Percentiles rank a stretch among this genome's conserved stretches.
Evolutionary conservation across 139 green algal genomes (phyloP).

Genomic region (Picochlorum sp.): DNA sequence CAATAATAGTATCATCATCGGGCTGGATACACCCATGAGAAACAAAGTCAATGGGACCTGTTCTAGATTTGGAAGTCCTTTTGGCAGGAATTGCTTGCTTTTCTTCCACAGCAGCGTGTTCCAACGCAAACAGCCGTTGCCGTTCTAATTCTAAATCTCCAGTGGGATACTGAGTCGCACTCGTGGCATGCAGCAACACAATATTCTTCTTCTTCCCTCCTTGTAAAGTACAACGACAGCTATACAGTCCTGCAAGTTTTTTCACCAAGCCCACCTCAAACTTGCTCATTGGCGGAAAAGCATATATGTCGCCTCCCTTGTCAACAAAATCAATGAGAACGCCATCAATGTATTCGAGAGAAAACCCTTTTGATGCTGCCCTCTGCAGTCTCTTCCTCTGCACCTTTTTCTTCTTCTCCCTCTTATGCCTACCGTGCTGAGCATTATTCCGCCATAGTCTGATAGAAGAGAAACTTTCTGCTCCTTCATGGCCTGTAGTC

Average conservation of each 20-base stretch:
- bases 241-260: conserved; percentile 39
- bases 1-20: neutral
- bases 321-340: conserved; percentile 37
- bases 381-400: conserved; percentile 37
- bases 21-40: conserved; percentile 9
- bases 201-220: conserved; percentile 36
- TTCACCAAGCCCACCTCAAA: conserved; percentile 19
- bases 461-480: conserved; percentile 10
- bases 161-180: conserved; percentile 19
- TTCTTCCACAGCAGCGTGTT: neutral
- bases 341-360: conserved; percentile 30
- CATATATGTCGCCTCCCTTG: conserved; percentile 28
- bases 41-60: conserved; percentile 11
- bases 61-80: conserved; percentile 1
- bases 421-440: conserved; percentile 29
- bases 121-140: neutral
- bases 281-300: conserved; percentile 32
- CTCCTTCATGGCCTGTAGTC: neutral
- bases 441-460: conserved; percentile 15
- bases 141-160: conserved; percentile 8
- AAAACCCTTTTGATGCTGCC: conserved; percentile 28
- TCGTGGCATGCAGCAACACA: conserved; percentile 23
- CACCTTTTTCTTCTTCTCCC: conserved; percentile 16
- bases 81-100: neutral
- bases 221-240: conserved; percentile 24